These are phyloP conservation scores for Eucalyptus marginata DNA, from an alignment of 345 rosid species.

Conservation along the genomic window DNA sequence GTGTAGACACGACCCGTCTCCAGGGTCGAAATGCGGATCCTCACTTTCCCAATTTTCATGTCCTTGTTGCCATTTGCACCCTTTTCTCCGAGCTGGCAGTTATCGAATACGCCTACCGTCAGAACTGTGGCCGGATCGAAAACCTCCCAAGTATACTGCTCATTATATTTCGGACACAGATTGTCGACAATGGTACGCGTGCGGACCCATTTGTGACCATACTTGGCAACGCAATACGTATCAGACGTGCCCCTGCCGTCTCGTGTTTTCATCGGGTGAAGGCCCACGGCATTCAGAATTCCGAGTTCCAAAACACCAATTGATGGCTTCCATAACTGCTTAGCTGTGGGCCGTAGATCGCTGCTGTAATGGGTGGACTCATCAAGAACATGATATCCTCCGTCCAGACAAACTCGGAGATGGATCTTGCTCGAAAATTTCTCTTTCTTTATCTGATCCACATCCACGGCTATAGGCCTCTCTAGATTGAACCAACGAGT, in stretches of 20 bases:
- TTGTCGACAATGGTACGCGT: conserved; percentile 86
- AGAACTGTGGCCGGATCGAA: conserved; percentile 91
- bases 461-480: conserved; percentile 63
- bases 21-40: conserved; percentile 80
- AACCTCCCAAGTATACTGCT: conserved; percentile 98
- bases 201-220: conserved; percentile 95
- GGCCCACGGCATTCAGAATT: conserved; percentile 72
- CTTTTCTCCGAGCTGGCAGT: conserved; percentile 76
- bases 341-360: conserved; percentile 92
- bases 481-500: conserved; percentile 85
- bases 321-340: conserved; percentile 82
- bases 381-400: conserved; percentile 95
- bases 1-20: conserved; percentile 89
- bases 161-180: conserved; percentile 76
- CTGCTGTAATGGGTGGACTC: conserved; percentile 97
- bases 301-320: conserved; percentile 91
- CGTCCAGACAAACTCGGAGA: conserved; percentile 86
- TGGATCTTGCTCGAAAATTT: conserved; percentile 87
- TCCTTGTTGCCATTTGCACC: conserved; percentile 36
- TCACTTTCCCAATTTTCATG: conserved; percentile 85
- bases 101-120: conserved; percentile 87
- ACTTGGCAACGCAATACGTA: conserved; percentile 92
- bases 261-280: conserved; percentile 89
- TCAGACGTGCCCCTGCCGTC: conserved; percentile 86
- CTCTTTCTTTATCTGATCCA: conserved; percentile 75